Base-by-base conservation (phyloP, 108 stramenopile genomes). In the Cylindrotheca closterium region DNA sequence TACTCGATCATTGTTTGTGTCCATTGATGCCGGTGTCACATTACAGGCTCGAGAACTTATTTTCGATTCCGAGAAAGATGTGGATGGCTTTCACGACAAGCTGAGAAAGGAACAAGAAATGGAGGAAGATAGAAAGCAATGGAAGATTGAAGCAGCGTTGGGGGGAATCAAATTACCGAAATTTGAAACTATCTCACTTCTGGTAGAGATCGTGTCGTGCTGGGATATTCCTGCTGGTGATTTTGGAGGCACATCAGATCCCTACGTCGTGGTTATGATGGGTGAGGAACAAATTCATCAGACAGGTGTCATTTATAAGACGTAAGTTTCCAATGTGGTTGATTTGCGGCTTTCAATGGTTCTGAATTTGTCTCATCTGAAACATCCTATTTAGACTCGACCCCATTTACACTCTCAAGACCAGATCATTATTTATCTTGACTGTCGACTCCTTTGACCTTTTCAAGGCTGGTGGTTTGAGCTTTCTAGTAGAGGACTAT, bases 151-250 rank as follows among this genome's bases (percentile, higher is more conserved):
- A 47, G 56, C 47, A 1, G 62, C 75, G 3, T 51, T 87, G 32
- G 84, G 78, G 0, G 65, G 65, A 2, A 81, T 85, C 37, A 58
- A 68, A 12, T 26, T 86, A 19, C 58, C 68, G 26, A 60, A 75
- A 23, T 70, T 60, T 52, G 86, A 87, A 48, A 69, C 21, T 8
- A 19, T 79, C 5, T 51, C 67, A 1, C 60, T 90, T 8, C 50
- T 93, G 31, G 46, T 89, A 25, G 92, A 93, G 58, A 85, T 93
- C 67, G 85, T 87, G n/a, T 80, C 81, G 23, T 86, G 73, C 1
- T 66, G 55, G 58, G 71, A 88, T 51, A 32, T 93, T 22, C 88
- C 87, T 0, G 56, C 67, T 12, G 70, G 60, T n/a, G 92, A 88
- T 73, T 26, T 86, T 1, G 78, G 51, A 4, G 37, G 37, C 15